These are phyloP conservation scores for Zygosaccharomyces bailii DNA, from an alignment of 805 yeast species.

Conservation along the genomic window DNA sequence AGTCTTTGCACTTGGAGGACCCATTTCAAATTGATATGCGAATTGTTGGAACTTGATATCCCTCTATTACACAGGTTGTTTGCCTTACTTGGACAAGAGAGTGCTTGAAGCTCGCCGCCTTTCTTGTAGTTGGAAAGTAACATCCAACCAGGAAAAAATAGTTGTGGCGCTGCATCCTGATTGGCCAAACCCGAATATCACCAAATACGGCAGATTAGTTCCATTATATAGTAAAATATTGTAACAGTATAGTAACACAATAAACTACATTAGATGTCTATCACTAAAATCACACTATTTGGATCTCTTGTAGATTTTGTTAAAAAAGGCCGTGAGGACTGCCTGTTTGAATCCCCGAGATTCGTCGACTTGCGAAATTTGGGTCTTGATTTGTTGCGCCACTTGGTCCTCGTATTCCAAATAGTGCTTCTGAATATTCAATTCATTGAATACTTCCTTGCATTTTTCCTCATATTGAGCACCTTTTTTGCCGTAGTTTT, in stretches of 20 bases:
- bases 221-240: no score
- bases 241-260: no score
- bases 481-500: constrained; percentile 85
- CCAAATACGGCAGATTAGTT: not conserved
- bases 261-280: no score
- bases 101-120: constrained; percentile 8
- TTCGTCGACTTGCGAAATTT: constrained; percentile 78
- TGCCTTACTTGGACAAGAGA: constrained; percentile 1
- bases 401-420: constrained; percentile 77
- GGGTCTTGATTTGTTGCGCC: constrained; percentile 58
- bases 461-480: constrained; percentile 61
- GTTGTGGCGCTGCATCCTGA: constrained; percentile 8
- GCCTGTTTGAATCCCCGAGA: constrained; percentile 87
- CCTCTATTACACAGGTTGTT: not conserved
- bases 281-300: constrained; percentile 50
- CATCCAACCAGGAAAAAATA: not conserved
- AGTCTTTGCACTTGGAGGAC: constrained; percentile 67
- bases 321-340: constrained; percentile 79
- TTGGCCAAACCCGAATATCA: constrained; percentile 6
- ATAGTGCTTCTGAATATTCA: constrained; percentile 69
- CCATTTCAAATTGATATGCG: constrained; percentile 45
- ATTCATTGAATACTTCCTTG: constrained; percentile 68
- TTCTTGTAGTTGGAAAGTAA: not conserved
- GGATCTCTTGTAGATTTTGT: constrained; percentile 90
- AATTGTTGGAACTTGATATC: not conserved